Evolutionary conservation across 1,284 basidiomycete genomes (phyloP), one percentile per base, ranked within the genome.

Genomic region (Ustilago esculenta): DNA sequence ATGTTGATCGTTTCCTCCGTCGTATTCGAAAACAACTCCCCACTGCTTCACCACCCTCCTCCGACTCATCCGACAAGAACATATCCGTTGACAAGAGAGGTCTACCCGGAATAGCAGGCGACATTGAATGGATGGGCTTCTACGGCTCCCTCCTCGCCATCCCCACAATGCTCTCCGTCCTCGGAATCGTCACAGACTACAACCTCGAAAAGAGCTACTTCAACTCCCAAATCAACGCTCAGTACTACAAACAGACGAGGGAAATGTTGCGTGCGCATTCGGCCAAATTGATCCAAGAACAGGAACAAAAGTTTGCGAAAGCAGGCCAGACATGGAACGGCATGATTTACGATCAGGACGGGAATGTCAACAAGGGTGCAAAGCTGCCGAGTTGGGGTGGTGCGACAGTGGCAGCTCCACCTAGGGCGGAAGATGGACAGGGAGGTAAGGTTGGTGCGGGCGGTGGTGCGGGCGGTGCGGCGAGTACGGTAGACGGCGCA

Each of bases 51-150:
- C 5, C 39, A 24, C 37, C 29, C 12, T 11, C 29, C 18, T 23
- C n/a, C 15, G 11, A 33, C 25, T 7, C 12, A 21, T 17, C 14
- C 41, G 2, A 14, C 25, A 10, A 4, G 10, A 30, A 12, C 24
- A 27, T 14, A 4, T 3, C 39, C 2, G 14, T 50, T 7, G 29
- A 21, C 12, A 61, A 54, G 27, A 45, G 65, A 1, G 65, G 65
- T 20, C 0, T 61, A 1, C 36, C 65, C 2, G 42, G 46, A 18
- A 33, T 37, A 1, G 25, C 65, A 8, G 65, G 65, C n/a, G 58
- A 63, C 39, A 58, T 69, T 20, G 65, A 69, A 41, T 35, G 27
- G 14, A 58, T 63, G 54, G 49, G 53, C 15, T 63, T 63, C 24
- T 63, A 51, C 50, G 46, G 41, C 5, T 18, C 50, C 2, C 46